These are phyloP conservation scores for Ophiostoma himal-ulmi DNA, from an alignment of 2,329 filamentous ascomycete species.

Conservation along the genomic window DNA sequence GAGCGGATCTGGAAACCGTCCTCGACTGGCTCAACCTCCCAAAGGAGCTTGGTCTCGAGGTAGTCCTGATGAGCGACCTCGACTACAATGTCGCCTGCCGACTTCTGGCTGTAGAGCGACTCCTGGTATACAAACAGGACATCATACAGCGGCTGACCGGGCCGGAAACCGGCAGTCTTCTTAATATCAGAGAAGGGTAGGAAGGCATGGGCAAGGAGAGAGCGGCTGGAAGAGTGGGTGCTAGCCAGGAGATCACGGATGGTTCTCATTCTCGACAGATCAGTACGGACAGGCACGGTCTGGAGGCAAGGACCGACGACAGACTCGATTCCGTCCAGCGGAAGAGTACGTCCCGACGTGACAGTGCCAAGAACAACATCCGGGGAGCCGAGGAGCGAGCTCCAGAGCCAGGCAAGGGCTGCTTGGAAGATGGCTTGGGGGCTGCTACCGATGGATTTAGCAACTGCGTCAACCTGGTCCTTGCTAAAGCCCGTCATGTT, in stretches of 20 bases:
- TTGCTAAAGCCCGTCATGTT: slow-evolving; percentile 34
- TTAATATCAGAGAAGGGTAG: slow-evolving; percentile 66
- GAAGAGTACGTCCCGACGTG: slow-evolving; percentile 73
- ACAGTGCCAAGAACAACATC: slow-evolving; percentile 74
- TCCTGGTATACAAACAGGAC: slow-evolving; percentile 81
- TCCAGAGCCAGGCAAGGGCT: slow-evolving; percentile 60
- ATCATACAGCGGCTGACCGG: slow-evolving; percentile 62
- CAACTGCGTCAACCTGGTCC: slow-evolving; percentile 33
- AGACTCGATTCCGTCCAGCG: slow-evolving; percentile 62
- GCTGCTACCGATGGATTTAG: slow-evolving; percentile 45
- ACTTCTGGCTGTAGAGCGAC: slow-evolving; percentile 44
- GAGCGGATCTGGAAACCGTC: slow-evolving; percentile 38
- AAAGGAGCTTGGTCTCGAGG: slow-evolving; percentile 67
- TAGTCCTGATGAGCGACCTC: slow-evolving; percentile 61
- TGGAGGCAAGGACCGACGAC: slow-evolving; percentile 75
- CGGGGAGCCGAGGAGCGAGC: slow-evolving; percentile 54
- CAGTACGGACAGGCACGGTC: slow-evolving; percentile 65
- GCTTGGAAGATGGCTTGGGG: slow-evolving; percentile 72
- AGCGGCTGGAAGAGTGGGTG: slow-evolving; percentile 60
- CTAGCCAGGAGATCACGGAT: slow-evolving; percentile 56
- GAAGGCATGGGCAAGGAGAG: slow-evolving; percentile 56
- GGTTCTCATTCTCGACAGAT: slow-evolving; percentile 47
- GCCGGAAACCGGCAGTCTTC: slow-evolving; percentile 49
- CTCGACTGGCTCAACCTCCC: slow-evolving; percentile 65
- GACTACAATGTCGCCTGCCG: slow-evolving; percentile 36